Base-by-base conservation (phyloP, 805 yeast genomes). In the Suhomyces faveliae region DNA sequence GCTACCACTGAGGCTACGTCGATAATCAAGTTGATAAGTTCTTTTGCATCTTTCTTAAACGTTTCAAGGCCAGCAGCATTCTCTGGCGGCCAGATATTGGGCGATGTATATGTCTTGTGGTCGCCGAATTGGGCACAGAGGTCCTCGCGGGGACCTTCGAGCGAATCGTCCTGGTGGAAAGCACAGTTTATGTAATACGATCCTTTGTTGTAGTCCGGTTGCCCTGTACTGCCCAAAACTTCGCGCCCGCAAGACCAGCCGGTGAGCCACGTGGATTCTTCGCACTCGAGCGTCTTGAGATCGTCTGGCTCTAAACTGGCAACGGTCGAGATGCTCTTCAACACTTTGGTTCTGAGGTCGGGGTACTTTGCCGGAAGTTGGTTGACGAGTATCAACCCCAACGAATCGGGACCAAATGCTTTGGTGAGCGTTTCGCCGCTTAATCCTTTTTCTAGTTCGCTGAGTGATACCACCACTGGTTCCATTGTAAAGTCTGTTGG, bases 211-310 rank as follows among this genome's bases (percentile, higher is more conserved):
- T 54, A 56, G 55, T 81, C 85, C 1, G 78, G 78, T 35, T 63
- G 51, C 2, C 79, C 80, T 29, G 63, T 60, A 5, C 47, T 45
- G 1, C 68, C 68, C 29, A 81, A 66, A 27, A 61, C 70, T 53
- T 81, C 86, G 45, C 73, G 76, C 0, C 85, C 85, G 20, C 79
- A 60, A 7, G 85, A 80, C 85, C 85, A 81, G 1, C 85, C 87
- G 1, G 78, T 76, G 6, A 79, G 62, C 77, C 81, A 81, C 51
- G 61, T 64, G 0, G 80, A 73, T 44, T 78, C 81, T 13, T 75
- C 76, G 20, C 65, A 66, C 53, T 80, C 84, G 45, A 80, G 63
- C 13, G 52, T 40, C 3, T 56, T 58, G 29, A 80, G 62, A 8
- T 61, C 59, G 2, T 57, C 57, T 7, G 45, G 46, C 0, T 78